A percentile compares a stretch with the other conserved stretches of the same genome.
These are phyloP conservation scores for Alternaria panax DNA, from an alignment of 2,329 filamentous ascomycete genomes.

Conservation along the genomic window DNA sequence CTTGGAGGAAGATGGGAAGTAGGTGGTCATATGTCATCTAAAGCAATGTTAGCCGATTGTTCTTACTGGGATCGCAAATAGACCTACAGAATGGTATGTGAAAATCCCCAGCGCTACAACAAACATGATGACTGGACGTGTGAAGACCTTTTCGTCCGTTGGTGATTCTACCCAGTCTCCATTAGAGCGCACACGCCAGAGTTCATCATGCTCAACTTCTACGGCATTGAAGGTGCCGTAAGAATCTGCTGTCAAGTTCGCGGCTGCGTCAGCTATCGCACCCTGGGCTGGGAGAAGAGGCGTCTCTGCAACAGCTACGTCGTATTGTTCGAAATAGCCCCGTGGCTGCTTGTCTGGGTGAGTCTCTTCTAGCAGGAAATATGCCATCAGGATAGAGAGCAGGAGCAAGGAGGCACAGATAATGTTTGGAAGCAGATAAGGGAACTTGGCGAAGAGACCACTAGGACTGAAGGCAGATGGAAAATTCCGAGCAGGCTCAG, in stretches of 20 bases:
- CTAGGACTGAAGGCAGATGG: conserved; percentile 72
- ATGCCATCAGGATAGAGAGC: conserved; percentile 80
- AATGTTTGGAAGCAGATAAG: conserved; percentile 88
- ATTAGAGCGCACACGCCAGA: conserved; percentile 61
- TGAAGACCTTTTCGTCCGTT: conserved; percentile 60
- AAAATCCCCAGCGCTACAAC: conserved; percentile 87
- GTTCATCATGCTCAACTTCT: conserved; percentile 61
- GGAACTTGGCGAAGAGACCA: conserved; percentile 77
- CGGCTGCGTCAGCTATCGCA: conserved; percentile 73
- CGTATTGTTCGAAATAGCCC: conserved; percentile 50
- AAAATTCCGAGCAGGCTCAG: conserved; percentile 77
- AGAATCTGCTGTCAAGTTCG: conserved; percentile 77
- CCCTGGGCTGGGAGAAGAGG: conserved; percentile 79
- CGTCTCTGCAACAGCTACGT: conserved; percentile 65
- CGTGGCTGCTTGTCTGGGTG: conserved; percentile 79
- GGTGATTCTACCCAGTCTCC: conserved; percentile 51
- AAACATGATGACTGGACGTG: conserved; percentile 73
- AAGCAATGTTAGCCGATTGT: conserved; percentile 6
- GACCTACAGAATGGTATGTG: conserved; percentile 76
- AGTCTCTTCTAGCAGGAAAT: conserved; percentile 83
- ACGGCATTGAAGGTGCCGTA: conserved; percentile 76
- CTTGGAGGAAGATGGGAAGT: conserved; percentile 91
- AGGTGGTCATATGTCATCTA: conserved; percentile 91
- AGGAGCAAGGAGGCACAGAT: conserved; percentile 80
- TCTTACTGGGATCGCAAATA: not conserved